These are phyloP conservation scores for Nakazawaea ernobii DNA, from an alignment of 805 yeast genomes.

Conservation along the genomic window DNA sequence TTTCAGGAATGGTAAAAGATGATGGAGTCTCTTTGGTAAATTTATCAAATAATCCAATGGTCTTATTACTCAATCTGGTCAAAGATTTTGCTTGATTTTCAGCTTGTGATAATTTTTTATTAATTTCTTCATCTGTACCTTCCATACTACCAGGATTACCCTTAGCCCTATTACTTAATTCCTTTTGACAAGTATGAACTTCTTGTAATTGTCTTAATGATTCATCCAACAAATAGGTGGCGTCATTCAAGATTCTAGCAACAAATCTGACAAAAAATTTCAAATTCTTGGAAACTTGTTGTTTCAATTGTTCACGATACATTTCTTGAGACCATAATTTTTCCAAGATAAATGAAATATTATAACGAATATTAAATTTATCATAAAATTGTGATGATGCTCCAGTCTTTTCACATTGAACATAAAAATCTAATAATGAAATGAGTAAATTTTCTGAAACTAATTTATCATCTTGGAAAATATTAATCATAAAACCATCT, in stretches of 20 bases:
- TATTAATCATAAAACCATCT: conserved; percentile 69
- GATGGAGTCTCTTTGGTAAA: conserved; percentile 84
- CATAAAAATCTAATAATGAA: conserved; percentile 84
- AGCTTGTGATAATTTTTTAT: conserved; percentile 48
- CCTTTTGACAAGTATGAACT: conserved; percentile 72
- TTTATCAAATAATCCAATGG: conserved; percentile 69
- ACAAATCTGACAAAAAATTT: conserved; percentile 88
- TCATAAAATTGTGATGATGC: conserved; percentile 93
- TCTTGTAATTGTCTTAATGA: conserved; percentile 72
- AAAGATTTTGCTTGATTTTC: conserved; percentile 78
- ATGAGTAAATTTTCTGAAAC: conserved; percentile 66
- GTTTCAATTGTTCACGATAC: conserved; percentile 63
- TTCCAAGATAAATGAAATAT: conserved; percentile 77
- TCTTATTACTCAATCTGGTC: conserved; percentile 77
- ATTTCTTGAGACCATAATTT: conserved; percentile 72
- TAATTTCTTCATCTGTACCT: conserved; percentile 59
- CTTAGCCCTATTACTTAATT: conserved; percentile 46
- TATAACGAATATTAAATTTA: conserved; percentile 85
- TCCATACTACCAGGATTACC: conserved; percentile 24
- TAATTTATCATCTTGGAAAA: conserved; percentile 58
- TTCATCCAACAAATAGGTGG: conserved; percentile 88
- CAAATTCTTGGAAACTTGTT: conserved; percentile 61
- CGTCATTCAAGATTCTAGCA: conserved; percentile 92
- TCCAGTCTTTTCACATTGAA: conserved; percentile 94
- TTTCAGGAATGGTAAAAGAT: conserved; percentile 82